These are phyloP conservation scores for Aphanomyces euteiches DNA, from an alignment of 352 stramenopile species.

Conservation along the genomic window DNA sequence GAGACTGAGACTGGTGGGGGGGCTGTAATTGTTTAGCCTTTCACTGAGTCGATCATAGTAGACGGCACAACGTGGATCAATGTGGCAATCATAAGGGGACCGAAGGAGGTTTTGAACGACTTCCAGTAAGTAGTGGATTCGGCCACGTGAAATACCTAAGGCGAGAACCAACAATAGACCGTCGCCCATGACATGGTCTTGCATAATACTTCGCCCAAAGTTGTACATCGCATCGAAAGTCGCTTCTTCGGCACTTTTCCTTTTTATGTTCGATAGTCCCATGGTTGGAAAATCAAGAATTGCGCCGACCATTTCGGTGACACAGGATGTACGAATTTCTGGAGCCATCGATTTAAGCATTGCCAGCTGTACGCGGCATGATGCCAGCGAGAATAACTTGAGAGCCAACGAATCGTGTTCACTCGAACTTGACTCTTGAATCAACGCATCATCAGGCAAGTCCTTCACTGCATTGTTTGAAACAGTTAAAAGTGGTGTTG, in stretches of 20 bases:
- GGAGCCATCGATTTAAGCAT: conserved; percentile 10
- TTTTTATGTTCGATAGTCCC: not conserved
- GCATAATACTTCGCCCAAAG: conserved; percentile 3
- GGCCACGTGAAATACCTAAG: conserved; percentile 14
- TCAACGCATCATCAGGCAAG: not conserved
- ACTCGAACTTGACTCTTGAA: not conserved
- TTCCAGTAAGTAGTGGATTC: conserved; percentile 13
- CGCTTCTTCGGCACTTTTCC: conserved; percentile 11
- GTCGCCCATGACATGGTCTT: conserved; percentile 15
- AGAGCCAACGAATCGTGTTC: not conserved
- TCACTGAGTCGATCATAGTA: not conserved
- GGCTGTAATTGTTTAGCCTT: not conserved
- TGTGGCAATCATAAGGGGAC: not conserved
- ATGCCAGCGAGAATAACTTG: conserved; percentile 25
- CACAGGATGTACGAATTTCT: conserved; percentile 4
- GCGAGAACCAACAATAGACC: conserved; percentile 7
- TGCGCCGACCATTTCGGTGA: conserved; percentile 9
- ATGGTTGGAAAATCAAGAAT: conserved; percentile 27
- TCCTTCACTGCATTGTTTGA: not conserved
- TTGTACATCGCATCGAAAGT: conserved; percentile 15
- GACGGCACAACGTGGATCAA: not conserved
- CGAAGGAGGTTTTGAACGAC: not conserved
- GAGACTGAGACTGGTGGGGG: not conserved
- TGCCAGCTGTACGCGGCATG: conserved; percentile 25
- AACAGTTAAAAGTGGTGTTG: not conserved